Evolutionary conservation across 768 basidiomycete species (phyloP).

Genomic region (Suillus bovinus): DNA sequence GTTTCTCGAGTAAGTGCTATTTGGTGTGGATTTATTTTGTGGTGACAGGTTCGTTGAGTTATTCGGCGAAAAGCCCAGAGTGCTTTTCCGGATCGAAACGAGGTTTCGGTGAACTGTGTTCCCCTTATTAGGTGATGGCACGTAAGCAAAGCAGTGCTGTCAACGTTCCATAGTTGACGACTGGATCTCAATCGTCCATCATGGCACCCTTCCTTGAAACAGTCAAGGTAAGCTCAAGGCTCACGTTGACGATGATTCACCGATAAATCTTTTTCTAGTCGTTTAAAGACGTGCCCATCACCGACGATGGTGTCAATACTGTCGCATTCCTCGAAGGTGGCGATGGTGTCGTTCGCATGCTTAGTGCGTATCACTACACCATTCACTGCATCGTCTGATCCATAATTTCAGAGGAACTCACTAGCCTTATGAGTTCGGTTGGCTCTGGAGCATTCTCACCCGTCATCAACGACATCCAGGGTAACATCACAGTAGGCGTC

Average conservation of each 20-base stretch:
- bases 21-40: too few relatives aligned
- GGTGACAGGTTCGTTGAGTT: too few relatives aligned
- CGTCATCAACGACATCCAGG: conserved; percentile 85
- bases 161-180: too few relatives aligned
- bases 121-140: too few relatives aligned
- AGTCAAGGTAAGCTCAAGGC: conserved; percentile 48
- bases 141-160: too few relatives aligned
- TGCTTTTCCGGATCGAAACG: too few relatives aligned
- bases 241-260: not conserved
- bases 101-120: too few relatives aligned
- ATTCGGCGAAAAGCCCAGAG: too few relatives aligned
- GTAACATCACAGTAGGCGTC: conserved; percentile 83
- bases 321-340: conserved; percentile 84
- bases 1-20: too few relatives aligned
- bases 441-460: conserved; percentile 80
- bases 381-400: not conserved
- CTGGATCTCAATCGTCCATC: conserved; percentile 13
- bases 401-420: conserved; percentile 1
- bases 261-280: conserved; percentile 51
- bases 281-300: conserved; percentile 88
- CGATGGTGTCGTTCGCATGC: conserved; percentile 84
- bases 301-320: conserved; percentile 88
- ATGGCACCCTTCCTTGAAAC: conserved; percentile 81
- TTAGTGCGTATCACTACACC: conserved; percentile 56
- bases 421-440: conserved; percentile 1